These are phyloP conservation scores for Eimeria praecox DNA, from an alignment of 169 alveolate genomes.

Conservation along the genomic window DNA sequence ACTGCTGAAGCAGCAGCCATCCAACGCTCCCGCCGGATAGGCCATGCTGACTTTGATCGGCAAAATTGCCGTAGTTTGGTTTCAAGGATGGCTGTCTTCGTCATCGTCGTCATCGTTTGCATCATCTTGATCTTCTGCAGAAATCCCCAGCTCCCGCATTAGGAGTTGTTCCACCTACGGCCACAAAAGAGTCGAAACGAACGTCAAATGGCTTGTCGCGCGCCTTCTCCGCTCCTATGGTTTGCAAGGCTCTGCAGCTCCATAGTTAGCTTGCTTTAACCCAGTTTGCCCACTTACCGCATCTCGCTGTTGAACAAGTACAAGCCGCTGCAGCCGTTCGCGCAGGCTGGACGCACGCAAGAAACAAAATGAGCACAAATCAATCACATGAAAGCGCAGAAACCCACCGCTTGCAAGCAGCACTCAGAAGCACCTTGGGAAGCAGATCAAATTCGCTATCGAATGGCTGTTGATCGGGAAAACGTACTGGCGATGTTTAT, in stretches of 20 bases:
- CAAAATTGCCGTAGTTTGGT: not conserved
- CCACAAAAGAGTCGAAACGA: not conserved
- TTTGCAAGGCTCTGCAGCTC: not conserved
- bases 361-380: not conserved
- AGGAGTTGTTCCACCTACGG: slow-evolving; percentile 58
- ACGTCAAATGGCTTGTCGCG: not conserved
- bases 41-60: not conserved
- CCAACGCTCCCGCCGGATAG: not conserved
- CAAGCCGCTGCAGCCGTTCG: slow-evolving; percentile 70
- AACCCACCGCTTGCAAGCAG: not conserved
- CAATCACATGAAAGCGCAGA: not conserved
- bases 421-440: not conserved
- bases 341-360: slow-evolving; percentile 55
- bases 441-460: not conserved
- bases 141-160: slow-evolving; percentile 72
- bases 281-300: not conserved
- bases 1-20: not conserved
- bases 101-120: slow-evolving; percentile 63
- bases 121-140: slow-evolving; percentile 59
- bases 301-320: slow-evolving; percentile 68
- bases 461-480: not conserved
- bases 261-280: not conserved
- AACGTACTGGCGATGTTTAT: slow-evolving; percentile 67
- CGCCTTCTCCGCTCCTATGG: not conserved
- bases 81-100: slow-evolving; percentile 41